Base-by-base conservation (phyloP, 495 filamentous ascomycete genomes). In the Penicillium cosmopolitanum region DNA sequence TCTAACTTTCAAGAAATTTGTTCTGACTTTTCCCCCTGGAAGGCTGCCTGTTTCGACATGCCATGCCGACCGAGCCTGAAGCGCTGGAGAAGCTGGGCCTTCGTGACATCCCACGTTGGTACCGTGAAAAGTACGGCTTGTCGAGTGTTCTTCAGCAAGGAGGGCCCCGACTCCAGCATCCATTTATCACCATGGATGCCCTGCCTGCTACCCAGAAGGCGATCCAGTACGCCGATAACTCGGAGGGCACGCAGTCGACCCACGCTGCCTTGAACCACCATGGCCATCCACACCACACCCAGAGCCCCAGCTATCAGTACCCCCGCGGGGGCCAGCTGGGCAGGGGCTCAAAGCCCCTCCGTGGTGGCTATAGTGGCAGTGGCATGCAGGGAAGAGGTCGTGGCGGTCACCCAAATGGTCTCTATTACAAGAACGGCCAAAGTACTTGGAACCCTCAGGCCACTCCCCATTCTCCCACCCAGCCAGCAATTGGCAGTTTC, bases 21-120 rank as follows among this genome's bases (percentile, higher is more conserved):
- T 44, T 56, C 57, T 67, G 56, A 67, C 53, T 18, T 21, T 16
- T 25, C n/a, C 7, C 19, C 8, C 11, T 51, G 6, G 28, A 40
- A 80, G 78, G 93, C 3, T 96, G 93, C 73, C 80, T 87, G 62
- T 97, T 85, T 77, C 90, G 89, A 73, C 93, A 97, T 67, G 88
- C 93, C 66, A 94, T 96, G 85, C 93, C 93, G 1, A 71, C 73
- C 21, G 86, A 89, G 43, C 64, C 62, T 34, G 74, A 70, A 0
- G 87, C 82, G 50, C 80, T 93, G 60, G 73, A 81, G 42, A 71
- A 74, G 34, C 79, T 94, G 11, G 92, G 92, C 3, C 77, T 88
- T 35, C 70, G 73, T 10, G 71, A 76, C 36, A 76, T 84, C 35
- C 85, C 86, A 31, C 66, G 69, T 11, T 89, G 85, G 86, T 86